Conservation (phyloP, 441 rosid genomes). For the Erodium texanum region DNA sequence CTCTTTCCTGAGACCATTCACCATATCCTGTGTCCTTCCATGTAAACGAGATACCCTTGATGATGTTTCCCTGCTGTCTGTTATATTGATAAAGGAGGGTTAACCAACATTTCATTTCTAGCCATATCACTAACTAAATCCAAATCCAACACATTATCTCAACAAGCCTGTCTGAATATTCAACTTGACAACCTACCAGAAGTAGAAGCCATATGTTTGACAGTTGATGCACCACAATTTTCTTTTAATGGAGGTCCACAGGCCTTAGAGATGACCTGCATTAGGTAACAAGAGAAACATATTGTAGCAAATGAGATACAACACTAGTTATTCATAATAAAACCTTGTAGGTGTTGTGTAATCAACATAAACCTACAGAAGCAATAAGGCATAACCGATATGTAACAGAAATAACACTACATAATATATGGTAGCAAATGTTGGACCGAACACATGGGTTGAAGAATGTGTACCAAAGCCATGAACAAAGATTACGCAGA, state of each 20-base stretch:
- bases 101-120: not conserved
- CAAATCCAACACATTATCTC: not conserved
- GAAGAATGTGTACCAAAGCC: not conserved
- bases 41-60: constrained; percentile 16
- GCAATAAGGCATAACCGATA: not conserved
- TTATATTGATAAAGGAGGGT: not conserved
- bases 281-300: constrained; percentile 11
- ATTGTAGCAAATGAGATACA: not conserved
- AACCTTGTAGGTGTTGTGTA: not conserved
- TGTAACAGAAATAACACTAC: not conserved
- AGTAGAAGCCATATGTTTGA: constrained; percentile 22
- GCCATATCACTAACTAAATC: not conserved
- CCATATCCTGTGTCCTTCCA: constrained; percentile 38
- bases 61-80: constrained; percentile 31
- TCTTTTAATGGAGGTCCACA: constrained; percentile 16
- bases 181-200: constrained; percentile 26
- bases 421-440: not conserved
- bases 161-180: not conserved
- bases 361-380: not conserved
- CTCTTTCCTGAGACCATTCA: constrained; percentile 34
- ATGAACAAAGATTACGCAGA: not conserved
- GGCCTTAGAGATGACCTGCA: constrained; percentile 62
- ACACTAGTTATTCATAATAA: too few species aligned
- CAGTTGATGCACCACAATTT: constrained; percentile 21
- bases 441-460: not conserved